Evolutionary conservation across 768 basidiomycete genomes (phyloP), one percentile per base, ranked within the genome.

Genomic region (Collybia sp.): DNA sequence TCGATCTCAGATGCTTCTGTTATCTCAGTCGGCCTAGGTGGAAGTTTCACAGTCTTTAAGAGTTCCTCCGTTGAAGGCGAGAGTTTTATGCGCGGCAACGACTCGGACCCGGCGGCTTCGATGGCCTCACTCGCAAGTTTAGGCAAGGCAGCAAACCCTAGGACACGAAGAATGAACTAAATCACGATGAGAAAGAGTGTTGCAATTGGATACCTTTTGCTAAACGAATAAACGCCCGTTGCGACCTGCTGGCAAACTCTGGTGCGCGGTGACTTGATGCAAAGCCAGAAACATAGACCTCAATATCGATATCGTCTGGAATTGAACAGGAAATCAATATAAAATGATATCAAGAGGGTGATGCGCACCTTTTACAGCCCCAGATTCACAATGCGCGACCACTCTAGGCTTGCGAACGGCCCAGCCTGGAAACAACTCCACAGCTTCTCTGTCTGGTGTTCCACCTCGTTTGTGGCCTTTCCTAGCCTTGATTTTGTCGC

Each of bases 351-450:
- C n/a, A n/a, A n/a, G n/a, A n/a, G n/a, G n/a, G n/a, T n/a, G n/a
- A n/a, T n/a, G n/a, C n/a, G n/a, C n/a, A n/a, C n/a, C n/a, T n/a
- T n/a, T n/a, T n/a, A n/a, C n/a, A n/a, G n/a, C n/a, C n/a, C n/a
- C n/a, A n/a, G n/a, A n/a, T n/a, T n/a, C n/a, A n/a, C n/a, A n/a
- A n/a, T 16, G 43, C 40, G 36, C 53, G 34, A 50, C 53, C 39
- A 47, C 54, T 12, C 51, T 62, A 56, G 77, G 80, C 20, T 76
- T 64, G 43, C 78, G 69, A 5, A 76, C 73, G 2, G 88, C 90
- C 87, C 88, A 93, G 2, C 90, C 88, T 4, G 90, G 90, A 64
- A 92, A 91, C 17, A 90, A 57, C 13, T 72, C 68, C 2, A 86
- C 56, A 34, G 69, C 69, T 53, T 85, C 82, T n/a, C n/a, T n/a